Evolutionary conservation across 129 eudicot genomes (phyloP).

Genomic region (Lactuca sativa): DNA sequence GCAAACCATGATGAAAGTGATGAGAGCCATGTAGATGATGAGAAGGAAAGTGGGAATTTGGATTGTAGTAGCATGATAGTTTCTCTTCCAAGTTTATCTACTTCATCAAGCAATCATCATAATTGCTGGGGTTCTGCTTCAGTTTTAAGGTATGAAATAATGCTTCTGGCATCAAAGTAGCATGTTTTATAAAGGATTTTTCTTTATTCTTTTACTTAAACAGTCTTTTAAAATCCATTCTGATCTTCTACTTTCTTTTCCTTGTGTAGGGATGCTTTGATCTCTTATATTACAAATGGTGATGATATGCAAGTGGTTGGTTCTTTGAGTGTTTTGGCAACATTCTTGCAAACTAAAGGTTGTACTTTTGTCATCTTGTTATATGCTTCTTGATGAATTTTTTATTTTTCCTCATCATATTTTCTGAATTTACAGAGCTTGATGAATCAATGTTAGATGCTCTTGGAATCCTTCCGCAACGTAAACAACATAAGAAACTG

Average conservation of each 20-base stretch:
- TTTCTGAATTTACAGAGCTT: constrained; percentile 57
- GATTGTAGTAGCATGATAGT: constrained; percentile 37
- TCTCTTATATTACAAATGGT: constrained; percentile 67
- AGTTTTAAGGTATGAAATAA: constrained; percentile 51
- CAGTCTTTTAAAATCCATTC: background rate
- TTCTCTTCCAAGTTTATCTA: constrained; percentile 37
- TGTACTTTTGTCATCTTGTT: constrained; percentile 16
- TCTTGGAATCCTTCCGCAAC: constrained; percentile 95
- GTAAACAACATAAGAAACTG: constrained; percentile 88
- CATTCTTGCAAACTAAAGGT: constrained; percentile 92
- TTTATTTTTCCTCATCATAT: constrained; percentile 15
- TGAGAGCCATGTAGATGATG: constrained; percentile 37
- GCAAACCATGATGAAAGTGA: constrained; percentile 32
- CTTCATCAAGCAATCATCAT: constrained; percentile 39
- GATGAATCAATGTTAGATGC: constrained; percentile 96
- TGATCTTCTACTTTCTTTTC: constrained; percentile 5
- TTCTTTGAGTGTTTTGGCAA: constrained; percentile 75
- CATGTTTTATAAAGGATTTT: too few relatives aligned
- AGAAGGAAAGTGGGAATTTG: constrained; percentile 28
- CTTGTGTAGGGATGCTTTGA: constrained; percentile 75
- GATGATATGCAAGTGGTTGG: constrained; percentile 86
- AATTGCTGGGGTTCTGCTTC: constrained; percentile 35
- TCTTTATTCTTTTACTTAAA: background rate
- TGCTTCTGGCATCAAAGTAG: background rate
- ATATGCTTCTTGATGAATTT: background rate